These are phyloP conservation scores for Talaromyces sp. DNA, from an alignment of 2,329 filamentous ascomycete genomes.

Conservation along the genomic window DNA sequence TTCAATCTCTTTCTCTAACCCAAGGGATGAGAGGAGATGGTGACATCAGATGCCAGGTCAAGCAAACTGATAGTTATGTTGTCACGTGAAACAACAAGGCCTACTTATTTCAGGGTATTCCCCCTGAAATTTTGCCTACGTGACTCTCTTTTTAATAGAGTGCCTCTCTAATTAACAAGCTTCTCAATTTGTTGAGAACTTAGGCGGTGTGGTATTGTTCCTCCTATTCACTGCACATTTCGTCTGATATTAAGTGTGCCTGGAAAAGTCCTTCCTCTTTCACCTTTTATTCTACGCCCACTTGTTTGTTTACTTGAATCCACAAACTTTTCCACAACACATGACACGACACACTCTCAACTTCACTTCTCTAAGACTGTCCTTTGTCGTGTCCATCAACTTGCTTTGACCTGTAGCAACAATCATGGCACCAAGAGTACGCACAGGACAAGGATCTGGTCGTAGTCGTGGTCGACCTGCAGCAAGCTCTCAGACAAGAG, in stretches of 20 bases:
- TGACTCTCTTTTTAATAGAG: neutral
- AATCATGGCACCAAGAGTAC: neutral
- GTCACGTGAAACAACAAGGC: neutral
- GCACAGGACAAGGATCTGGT: neutral
- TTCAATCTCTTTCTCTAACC: neutral
- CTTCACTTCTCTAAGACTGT: neutral
- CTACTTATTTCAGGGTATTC: neutral
- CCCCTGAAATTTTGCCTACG: neutral
- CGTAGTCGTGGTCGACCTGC: neutral
- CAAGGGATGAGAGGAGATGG: neutral
- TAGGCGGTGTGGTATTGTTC: neutral
- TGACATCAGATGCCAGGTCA: neutral
- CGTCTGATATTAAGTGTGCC: neutral
- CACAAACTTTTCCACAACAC: conserved; percentile 9
- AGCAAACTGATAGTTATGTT: neutral
- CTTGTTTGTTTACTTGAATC: neutral
- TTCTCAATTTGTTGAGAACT: neutral
- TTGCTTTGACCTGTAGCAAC: neutral
- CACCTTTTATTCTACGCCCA: conserved; percentile 2
- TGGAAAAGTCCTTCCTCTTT: conserved; percentile 22
- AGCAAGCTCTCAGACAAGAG: neutral
- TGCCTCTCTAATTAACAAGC: neutral
- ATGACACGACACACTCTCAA: neutral
- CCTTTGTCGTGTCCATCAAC: neutral
- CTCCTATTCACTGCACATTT: neutral